Evolutionary conservation across 306 rosid genomes (phyloP), one percentile per base, ranked within the genome.

Genomic region (Vigna nakashimae): DNA sequence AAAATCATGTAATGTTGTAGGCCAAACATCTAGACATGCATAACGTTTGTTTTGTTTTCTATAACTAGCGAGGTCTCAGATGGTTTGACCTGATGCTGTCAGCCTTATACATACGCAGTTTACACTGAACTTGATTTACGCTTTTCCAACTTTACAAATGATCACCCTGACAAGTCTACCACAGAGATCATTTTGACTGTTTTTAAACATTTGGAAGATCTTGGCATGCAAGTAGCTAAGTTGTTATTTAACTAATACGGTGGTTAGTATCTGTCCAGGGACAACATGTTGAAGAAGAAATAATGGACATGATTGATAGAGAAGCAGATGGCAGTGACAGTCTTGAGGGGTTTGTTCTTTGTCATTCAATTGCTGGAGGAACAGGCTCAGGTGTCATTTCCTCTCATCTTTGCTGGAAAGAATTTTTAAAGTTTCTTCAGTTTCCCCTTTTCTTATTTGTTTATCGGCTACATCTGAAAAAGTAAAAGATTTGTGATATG

Each of bases 261-360:
- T 60, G 74, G 16, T 82, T 53, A 65, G 71, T 85, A 73, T 84
- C 32, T 84, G 73, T 50, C 76, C 91, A 92, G 99, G 99, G 99
- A 72, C 88, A 95, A 84, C 89, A 87, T 79, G 99, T 95, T 69
- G 99, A 95, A 87, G 99, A 95, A 89, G 98, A 93, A 75, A 95
- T 95, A 86, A 95, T 95, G 98, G 99, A 95, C 82, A 95, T 95
- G 99, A 95, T 95, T 79, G 99, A 95, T 70, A 88, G 99, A 89
- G 99, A 95, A 87, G 99, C 98, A 32, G 99, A 95, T 89, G 99
- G 99, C 28, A 92, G 99, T 88, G 99, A 95, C 77, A 95, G 99
- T 86, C 99, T 95, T 64, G 99, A 95, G 87, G 99, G 99, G 77
- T 95, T 95, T 87, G 99, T 95, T 83, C 87, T 95, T 22, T 95